Conservation (phyloP, 2,329 filamentous ascomycete genomes). For the Annulohypoxylon truncatum region DNA sequence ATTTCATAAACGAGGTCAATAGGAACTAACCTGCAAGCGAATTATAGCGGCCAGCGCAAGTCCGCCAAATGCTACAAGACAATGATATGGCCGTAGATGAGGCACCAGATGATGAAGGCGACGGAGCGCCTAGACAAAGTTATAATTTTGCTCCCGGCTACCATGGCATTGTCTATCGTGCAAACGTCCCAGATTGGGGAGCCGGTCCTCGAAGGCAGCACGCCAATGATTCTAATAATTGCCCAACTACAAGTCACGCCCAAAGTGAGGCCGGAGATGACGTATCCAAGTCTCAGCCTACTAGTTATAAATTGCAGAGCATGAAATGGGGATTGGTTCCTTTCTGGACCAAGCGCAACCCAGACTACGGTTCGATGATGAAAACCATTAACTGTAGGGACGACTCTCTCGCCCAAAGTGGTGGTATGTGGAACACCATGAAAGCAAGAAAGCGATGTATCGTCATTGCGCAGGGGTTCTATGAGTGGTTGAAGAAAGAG, state of each 20-base stretch:
- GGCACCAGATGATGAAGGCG: constrained; percentile 73
- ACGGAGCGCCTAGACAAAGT: constrained; percentile 70
- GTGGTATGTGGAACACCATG: constrained; percentile 93
- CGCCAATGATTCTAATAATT: constrained; percentile 20
- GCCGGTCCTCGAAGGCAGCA: constrained; percentile 54
- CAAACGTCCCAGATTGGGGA: constrained; percentile 73
- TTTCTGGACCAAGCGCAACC: constrained; percentile 89
- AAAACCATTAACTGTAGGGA: constrained; percentile 96
- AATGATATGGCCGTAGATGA: constrained; percentile 79
- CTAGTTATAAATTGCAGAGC: constrained; percentile 82
- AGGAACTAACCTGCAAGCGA: constrained; percentile 8
- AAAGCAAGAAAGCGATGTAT: constrained; percentile 90
- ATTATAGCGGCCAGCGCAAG: constrained; percentile 76
- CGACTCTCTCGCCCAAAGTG: constrained; percentile 80
- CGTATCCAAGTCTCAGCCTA: neutral
- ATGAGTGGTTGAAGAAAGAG: constrained; percentile 89
- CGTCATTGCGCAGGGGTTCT: constrained; percentile 91
- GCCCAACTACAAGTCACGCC: constrained; percentile 39
- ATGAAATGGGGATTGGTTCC: constrained; percentile 98
- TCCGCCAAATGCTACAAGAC: constrained; percentile 78
- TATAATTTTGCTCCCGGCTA: constrained; percentile 96
- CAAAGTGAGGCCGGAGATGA: constrained; percentile 35
- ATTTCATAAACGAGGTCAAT: neutral
- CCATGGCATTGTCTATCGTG: constrained; percentile 86
- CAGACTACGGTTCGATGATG: constrained; percentile 80